Conservation (phyloP, 805 yeast genomes). For the Helenozyma rhizophorensis region DNA sequence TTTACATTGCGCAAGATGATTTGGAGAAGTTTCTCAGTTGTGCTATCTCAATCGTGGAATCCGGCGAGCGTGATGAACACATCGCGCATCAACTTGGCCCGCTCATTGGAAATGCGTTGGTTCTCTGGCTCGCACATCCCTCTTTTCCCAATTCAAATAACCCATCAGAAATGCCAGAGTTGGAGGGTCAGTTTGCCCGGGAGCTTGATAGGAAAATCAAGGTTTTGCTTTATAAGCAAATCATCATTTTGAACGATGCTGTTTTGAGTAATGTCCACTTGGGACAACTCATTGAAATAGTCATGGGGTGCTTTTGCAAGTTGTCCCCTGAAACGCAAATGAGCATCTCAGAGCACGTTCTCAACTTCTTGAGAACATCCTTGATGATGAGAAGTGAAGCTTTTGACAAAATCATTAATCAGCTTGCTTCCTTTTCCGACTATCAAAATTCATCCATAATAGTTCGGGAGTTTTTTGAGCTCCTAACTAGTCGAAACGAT, state of each 20-base stretch:
- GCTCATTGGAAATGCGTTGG: slow-evolving; percentile 21
- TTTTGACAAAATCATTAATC: slow-evolving; percentile 15
- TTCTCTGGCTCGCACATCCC: slow-evolving; percentile 20
- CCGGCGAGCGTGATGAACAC: slow-evolving; percentile 3
- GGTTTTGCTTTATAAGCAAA: slow-evolving; percentile 30
- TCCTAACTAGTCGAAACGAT: slow-evolving; percentile 30
- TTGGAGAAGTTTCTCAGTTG: slow-evolving; percentile 26
- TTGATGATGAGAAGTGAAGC: slow-evolving; percentile 28
- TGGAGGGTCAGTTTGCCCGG: slow-evolving; percentile 3
- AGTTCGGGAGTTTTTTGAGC: slow-evolving; percentile 25
- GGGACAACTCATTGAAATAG: slow-evolving; percentile 27
- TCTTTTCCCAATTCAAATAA: too few relatives aligned
- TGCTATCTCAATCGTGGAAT: slow-evolving; percentile 30
- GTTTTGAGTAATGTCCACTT: slow-evolving; percentile 30
- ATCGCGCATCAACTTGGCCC: slow-evolving; percentile 7
- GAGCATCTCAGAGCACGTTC: slow-evolving; percentile 21
- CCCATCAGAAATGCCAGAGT: too few relatives aligned
- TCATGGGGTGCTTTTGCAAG: slow-evolving; percentile 27
- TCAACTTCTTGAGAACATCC: slow-evolving; percentile 33
- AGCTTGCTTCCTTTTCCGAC: slow-evolving; percentile 15
- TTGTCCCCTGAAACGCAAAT: slow-evolving; percentile 13
- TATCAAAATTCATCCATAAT: slow-evolving; percentile 14
- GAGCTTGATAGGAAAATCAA: slow-evolving; percentile 20
- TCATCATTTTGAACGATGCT: slow-evolving; percentile 25
- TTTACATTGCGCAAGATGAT: slow-evolving; percentile 17